Evolutionary conservation across 768 basidiomycete species (phyloP).

Genomic region (Hemileccinum impolitum): DNA sequence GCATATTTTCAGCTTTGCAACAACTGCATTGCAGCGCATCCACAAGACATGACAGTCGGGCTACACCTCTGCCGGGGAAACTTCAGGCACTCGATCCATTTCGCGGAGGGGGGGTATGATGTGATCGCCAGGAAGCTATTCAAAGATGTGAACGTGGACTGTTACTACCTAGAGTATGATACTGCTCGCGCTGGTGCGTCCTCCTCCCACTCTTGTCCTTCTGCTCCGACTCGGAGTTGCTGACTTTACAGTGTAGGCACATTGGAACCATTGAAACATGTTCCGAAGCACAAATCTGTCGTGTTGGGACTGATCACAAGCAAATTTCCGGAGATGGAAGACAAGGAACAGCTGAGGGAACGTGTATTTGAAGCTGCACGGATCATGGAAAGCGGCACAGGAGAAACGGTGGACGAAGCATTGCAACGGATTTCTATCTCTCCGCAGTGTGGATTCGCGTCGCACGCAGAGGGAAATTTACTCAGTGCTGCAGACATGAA

Average conservation of each 20-base stretch:
- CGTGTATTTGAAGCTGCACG: conserved; percentile 43
- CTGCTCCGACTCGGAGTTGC: not conserved
- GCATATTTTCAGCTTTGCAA: conserved; percentile 47
- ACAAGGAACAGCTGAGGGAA: conserved; percentile 35
- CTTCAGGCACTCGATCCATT: conserved; percentile 33
- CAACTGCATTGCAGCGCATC: conserved; percentile 34
- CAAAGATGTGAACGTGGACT: conserved; percentile 41
- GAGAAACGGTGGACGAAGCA: conserved; percentile 38
- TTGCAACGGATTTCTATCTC: conserved; percentile 38
- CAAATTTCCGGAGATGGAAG: conserved; percentile 43
- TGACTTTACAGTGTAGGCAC: conserved; percentile 10
- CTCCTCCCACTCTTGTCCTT: too few species aligned
- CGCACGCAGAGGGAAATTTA: conserved; percentile 19
- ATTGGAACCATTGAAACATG: conserved; percentile 31
- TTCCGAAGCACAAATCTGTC: conserved; percentile 37
- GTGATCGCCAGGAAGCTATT: conserved; percentile 43
- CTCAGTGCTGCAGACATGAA: too few species aligned
- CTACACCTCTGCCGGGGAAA: conserved; percentile 45
- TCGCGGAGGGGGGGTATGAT: conserved; percentile 46
- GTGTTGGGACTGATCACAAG: conserved; percentile 44
- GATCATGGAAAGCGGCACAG: conserved; percentile 37
- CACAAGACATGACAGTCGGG: conserved; percentile 38
- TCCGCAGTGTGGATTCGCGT: conserved; percentile 53
- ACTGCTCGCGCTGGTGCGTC: conserved; percentile 42
- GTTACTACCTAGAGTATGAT: conserved; percentile 48